Evolutionary conservation across 2,329 filamentous ascomycete species (phyloP), one percentile per base, ranked within the genome.

Genomic region (Arthroderma sp.): DNA sequence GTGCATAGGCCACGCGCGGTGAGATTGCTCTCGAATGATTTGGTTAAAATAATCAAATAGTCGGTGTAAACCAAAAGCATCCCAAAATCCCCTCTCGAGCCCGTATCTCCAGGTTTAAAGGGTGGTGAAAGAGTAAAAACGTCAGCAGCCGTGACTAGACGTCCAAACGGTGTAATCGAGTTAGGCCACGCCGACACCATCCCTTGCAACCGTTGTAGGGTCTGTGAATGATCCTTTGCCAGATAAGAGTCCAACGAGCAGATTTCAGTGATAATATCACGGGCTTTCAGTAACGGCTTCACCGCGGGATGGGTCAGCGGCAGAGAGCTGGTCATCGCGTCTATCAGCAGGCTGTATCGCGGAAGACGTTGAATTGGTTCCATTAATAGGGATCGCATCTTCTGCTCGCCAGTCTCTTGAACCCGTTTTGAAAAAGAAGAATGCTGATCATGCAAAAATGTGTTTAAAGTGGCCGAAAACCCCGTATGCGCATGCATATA

Each of bases 351-450:
- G 57, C 86, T 95, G 66, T 98, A 98, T 28, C 91, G 81, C 28
- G 91, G 91, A 43, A 98, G 73, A 43, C 91, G 77, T 62, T 98
- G 91, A 0, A 98, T 88, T 2, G 91, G 91, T 63, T 98, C 91
- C 60, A 98, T 98, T 44, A 98, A 74, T 50, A 91, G 76, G 3
- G 91, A 96, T 40, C 85, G 87, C 44, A 96, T 75, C 46, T 80
- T 77, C 65, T 98, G 91, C 61, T 96, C 91, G 45, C 91, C 89
- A 2, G 83, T 83, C 51, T 88, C 79, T 43, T 85, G 78, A 3
- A 95, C 78, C 38, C 84, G 73, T 53, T 83, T 81, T 2, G 83
- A 82, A 59, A 94, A 89, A 56, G 82, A 88, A 2, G 87, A 89
- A 49, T 83, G 80, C 46, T 80, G 79, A 55, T 86, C 73, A 50